Base-by-base conservation (phyloP, 306 rosid species). In the Dryas alaskensis region DNA sequence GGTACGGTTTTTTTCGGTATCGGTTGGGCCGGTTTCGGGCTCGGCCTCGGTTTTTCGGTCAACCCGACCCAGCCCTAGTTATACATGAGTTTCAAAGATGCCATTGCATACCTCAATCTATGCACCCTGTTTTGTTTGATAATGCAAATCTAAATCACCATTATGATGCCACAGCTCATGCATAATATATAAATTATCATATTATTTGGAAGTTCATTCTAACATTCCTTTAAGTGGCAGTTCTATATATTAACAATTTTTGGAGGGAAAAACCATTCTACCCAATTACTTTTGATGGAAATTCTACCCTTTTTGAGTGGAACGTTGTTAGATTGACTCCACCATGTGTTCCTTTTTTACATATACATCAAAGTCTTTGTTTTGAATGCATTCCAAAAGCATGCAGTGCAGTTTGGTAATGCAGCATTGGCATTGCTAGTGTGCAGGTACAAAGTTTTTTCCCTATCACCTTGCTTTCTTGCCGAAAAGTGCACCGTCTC, bases 381-480 rank as follows among this genome's bases (percentile, higher is more conserved):
- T 16, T 50, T 27, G 17, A 66, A 17, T 65, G 9, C 45, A 3
- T 3, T 27, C 54, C 40, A 66, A 46, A 69, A 9, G 37, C 1
- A 3, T 31, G 73, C 3, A 14, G 10, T n/a, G 49, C 49, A 37
- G 73, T 40, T 69, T 67, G 72, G 72, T 49, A 16, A 40, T n/a
- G 16, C 42, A 53, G 73, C 73, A 69, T 39, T 52, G 50, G 6
- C 7, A 4, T 51, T 51, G 10, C 6, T 31, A n/a, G 1, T 39
- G 7, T 37, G 47, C 43, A 14, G 47, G 10, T 37, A 60, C 73
- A 51, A 37, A 10, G 9, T 3, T 0, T 37, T 52, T 39, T 16
- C 31, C 10, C 39, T 39, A 16, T 69, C 37, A 9, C 61, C 9
- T 37, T 51, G 31, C 48, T 52, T 44, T 25, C 7, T 5, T 6